Evolutionary conservation across 306 rosid species (phyloP).

Genomic region (Trifolium pratense): DNA sequence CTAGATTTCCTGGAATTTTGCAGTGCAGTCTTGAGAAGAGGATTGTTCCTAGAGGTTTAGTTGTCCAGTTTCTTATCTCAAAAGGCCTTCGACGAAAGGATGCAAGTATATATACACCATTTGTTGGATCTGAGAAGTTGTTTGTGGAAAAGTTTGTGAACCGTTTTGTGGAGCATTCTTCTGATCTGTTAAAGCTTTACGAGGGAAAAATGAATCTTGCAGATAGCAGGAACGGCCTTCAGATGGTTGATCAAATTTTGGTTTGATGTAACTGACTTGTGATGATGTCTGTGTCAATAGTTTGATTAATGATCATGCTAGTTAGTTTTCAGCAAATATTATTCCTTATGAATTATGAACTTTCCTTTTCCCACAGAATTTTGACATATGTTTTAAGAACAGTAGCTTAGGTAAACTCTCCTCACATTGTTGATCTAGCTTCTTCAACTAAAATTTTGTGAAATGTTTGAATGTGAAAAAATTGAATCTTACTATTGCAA

Average conservation of each 20-base stretch:
- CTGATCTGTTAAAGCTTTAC: neutral
- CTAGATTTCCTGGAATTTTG: constrained; percentile 3
- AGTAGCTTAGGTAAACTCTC: neutral
- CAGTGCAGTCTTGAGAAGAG: constrained; percentile 53
- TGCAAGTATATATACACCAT: neutral
- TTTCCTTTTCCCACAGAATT: neutral
- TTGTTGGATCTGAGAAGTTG: neutral
- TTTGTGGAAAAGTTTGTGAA: constrained; percentile 7
- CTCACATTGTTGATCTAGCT: neutral
- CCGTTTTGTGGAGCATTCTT: neutral
- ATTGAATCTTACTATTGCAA: neutral
- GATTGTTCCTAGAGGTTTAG: constrained; percentile 53
- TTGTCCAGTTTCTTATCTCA: constrained; percentile 39
- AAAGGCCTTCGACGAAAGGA: constrained; percentile 47
- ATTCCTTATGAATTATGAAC: neutral
- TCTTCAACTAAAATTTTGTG: constrained; percentile 6
- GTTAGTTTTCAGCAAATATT: neutral
- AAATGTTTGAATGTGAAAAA: neutral
- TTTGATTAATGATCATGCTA: neutral
- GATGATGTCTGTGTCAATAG: neutral
- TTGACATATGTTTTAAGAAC: neutral
- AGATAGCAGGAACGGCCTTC: neutral
- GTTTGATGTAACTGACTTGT: neutral
- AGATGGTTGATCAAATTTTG: neutral
- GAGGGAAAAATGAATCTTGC: neutral